A percentile compares a stretch with the other conserved stretches of the same genome.
phyloP scores from a whole-genome alignment of 2,329 filamentous ascomycete genomes.

The Dactylellina leptospora region DNA sequence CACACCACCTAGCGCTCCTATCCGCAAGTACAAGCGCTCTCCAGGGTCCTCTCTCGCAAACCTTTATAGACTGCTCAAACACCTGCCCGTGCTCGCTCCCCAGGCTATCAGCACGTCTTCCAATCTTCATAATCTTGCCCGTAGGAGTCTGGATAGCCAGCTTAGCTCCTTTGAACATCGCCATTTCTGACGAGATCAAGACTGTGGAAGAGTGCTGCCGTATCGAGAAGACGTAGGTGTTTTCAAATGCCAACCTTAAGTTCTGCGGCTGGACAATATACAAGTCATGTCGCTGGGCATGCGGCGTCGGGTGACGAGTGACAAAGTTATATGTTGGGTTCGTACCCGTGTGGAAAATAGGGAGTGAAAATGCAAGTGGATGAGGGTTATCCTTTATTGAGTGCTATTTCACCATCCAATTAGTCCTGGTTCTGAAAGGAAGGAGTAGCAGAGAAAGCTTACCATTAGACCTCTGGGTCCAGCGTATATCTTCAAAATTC shows the following conservation, averaged over 20 bases:
- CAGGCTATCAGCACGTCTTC: constrained; percentile 76
- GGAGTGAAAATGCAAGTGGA: constrained; percentile 85
- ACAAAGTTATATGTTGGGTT: constrained; percentile 96
- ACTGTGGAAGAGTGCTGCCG: constrained; percentile 84
- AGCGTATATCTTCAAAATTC: constrained; percentile 87
- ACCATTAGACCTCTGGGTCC: constrained; percentile 90
- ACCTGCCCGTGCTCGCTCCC: constrained; percentile 66
- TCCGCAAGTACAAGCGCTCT: constrained; percentile 82
- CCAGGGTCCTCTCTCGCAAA: constrained; percentile 82
- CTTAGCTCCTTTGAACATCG: constrained; percentile 80
- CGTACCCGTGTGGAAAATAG: constrained; percentile 86
- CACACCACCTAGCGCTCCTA: constrained; percentile 84
- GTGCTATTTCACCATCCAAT: constrained; percentile 64
- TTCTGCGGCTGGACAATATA: constrained; percentile 98
- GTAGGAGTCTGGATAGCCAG: constrained; percentile 91
- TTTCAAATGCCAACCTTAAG: constrained; percentile 84
- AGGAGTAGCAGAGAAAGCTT: constrained; percentile 55
- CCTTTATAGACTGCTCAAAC: constrained; percentile 93
- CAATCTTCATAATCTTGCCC: constrained; percentile 90
- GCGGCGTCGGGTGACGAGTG: constrained; percentile 90
- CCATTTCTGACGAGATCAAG: constrained; percentile 58
- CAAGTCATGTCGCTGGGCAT: constrained; percentile 95
- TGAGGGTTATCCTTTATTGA: constrained; percentile 96
- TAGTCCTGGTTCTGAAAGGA: constrained; percentile 10
- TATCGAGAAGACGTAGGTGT: constrained; percentile 96